Conservation (phyloP, 2,329 filamentous ascomycete species). For the Lachnellula cervina region DNA sequence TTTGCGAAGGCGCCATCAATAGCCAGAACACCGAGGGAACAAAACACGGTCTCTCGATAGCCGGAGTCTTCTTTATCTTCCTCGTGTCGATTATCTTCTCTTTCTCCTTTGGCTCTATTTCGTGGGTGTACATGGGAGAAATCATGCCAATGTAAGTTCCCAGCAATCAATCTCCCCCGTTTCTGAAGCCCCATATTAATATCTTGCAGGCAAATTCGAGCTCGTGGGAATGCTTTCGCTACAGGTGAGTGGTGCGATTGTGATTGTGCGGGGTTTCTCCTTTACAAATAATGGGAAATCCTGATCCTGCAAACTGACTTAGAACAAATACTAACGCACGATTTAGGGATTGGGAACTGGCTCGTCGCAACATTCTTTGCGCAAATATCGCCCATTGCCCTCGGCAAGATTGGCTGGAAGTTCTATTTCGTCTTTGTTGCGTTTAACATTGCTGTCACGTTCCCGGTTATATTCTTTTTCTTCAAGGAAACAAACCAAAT, state of each 20-base stretch:
- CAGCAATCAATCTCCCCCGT: conserved; percentile 18
- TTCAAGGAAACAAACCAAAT: conserved; percentile 32
- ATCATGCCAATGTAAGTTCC: conserved; percentile 3
- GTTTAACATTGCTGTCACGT: conserved; percentile 30
- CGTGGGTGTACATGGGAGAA: conserved; percentile 35
- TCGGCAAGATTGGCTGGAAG: conserved; percentile 44
- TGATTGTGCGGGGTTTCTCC: no score
- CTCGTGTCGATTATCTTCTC: conserved; percentile 55
- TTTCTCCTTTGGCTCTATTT: conserved; percentile 53
- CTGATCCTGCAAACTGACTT: no score
- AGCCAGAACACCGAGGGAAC: conserved; percentile 41
- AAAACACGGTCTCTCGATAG: conserved; percentile 47
- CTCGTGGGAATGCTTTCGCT: conserved; percentile 52
- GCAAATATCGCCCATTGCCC: conserved; percentile 51
- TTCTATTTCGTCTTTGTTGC: conserved; percentile 54
- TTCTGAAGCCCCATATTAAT: conserved; percentile 54
- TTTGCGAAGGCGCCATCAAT: conserved; percentile 56
- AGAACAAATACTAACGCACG: no score
- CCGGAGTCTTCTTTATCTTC: conserved; percentile 63
- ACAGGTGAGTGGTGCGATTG: conserved; percentile 32
- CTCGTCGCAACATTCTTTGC: conserved; percentile 54
- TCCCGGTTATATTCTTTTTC: conserved; percentile 31
- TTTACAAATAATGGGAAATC: no score
- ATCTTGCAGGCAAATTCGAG: conserved; percentile 63
- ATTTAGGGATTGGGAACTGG: conserved; percentile 48